Evolutionary conservation across 106 monocot genomes (phyloP), one percentile per base, ranked within the genome.

Genomic region (Agapanthus africanus): DNA sequence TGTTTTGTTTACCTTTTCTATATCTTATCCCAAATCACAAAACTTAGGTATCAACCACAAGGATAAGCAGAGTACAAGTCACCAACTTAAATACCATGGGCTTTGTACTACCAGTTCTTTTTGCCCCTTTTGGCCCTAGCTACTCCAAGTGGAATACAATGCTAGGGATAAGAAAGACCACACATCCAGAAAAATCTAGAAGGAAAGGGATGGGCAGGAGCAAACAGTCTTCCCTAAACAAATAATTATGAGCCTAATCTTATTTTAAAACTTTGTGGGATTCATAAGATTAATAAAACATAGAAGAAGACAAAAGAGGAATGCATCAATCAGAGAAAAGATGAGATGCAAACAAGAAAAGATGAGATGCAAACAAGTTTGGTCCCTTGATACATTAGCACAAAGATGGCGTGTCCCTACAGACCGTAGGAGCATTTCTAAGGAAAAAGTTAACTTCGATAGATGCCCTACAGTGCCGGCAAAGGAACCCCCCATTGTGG

Each of bases 11-110:
- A 18, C 26, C 56, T 56, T 25, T 56, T 63, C 15, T 38, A 19
- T 63, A 37, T 63, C 37, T 63, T 63, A 38, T 63, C 63, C 11
- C 10, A 56, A 56, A 22, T 56, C n/a, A 27, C 49, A 60, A 63
- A 27, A 6, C 26, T 16, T 36, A 63, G 63, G 37, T 37, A 26
- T 63, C 32, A 63, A 63, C 23, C 21, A 31, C 35, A 63, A 31
- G 15, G 8, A 56, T 37, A 37, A 22, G 63, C 38, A 63, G n/a
- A n/a, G 37, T 63, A 63, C 63, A 63, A 63, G 35, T 22, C 6
- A 37, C 36, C 35, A 15, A 3, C 37, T 63, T 63, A 19, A 63
- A 37, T 56, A n/a, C 2, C 56, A 56, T 10, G 38, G 19, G 35
- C 19, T 63, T n/a, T 63, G 63, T 63, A 63, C 15, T 63, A 63